Base-by-base conservation (phyloP, 2,329 filamentous ascomycete genomes). In the Fonsecaea multimorphosa region DNA sequence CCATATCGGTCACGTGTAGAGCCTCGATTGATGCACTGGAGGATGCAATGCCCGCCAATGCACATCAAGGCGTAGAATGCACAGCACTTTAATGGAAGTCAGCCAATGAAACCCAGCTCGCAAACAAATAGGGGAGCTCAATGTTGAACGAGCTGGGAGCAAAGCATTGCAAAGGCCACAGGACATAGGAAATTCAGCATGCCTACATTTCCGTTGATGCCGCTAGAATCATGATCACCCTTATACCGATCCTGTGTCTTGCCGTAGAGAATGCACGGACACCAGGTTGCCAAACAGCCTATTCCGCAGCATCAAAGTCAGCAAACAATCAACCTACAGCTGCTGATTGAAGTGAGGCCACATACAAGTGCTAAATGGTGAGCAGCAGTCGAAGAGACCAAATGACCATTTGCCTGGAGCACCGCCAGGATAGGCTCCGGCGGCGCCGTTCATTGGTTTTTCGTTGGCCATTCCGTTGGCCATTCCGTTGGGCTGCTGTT, bases 1-100 rank as follows among this genome's bases (percentile, higher is more conserved):
- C 79, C 79, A 76, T 84, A 86, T 46, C 77, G 79, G 61, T 84
- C 77, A 56, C 85, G 83, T 69, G 87, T 82, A 71, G 85, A 81
- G 63, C 73, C 73, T 56, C 86, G 84, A 75, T 86, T 85, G 68
- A 85, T 76, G 78, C 84, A 83, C 68, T 82, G 77, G 70, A 83
- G 76, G 62, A 82, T 79, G 69, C 76, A 75, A 32, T 71, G 68
- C 16, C 77, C 70, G 5, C 76, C 76, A 55, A 73, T 72, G 54
- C 73, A 73, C 51, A 69, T 64, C 34, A 78, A 64, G 38, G 71
- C 70, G 58, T 70, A 71, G 72, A 73, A 79, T 31, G 74, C 72
- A 65, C 73, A 75, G 71, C 78, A 80, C 76, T 78, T 16, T 19
- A n/a, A 16, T n/a, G 22, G 24, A 16, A 22, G n/a, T n/a, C 24